Percentiles rank a stretch among this genome's conserved stretches.
Conservation (phyloP, 306 rosid species). For the Pyrus pyrifolia region DNA sequence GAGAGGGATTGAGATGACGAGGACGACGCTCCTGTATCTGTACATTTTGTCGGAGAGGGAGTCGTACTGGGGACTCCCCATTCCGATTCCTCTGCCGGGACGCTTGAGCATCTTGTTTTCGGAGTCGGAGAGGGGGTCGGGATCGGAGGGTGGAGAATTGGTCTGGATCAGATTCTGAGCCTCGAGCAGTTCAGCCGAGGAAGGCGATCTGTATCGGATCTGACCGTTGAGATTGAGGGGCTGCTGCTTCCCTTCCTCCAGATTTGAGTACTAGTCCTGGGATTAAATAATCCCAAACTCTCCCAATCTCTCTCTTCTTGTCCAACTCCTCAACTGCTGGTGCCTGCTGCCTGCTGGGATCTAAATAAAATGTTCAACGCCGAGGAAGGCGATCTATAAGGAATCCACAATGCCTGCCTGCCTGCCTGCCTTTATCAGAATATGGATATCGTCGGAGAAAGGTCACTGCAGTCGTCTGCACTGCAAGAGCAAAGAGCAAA, state of each 20-base stretch:
- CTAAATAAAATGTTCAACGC: neutral
- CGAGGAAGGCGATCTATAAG: no score
- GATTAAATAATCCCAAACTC: slow-evolving; percentile 5
- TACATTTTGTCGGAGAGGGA: slow-evolving; percentile 70
- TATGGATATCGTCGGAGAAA: neutral
- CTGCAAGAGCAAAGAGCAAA: neutral
- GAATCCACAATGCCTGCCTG: neutral
- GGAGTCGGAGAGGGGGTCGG: slow-evolving; percentile 19
- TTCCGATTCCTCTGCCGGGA: slow-evolving; percentile 15
- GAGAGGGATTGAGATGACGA: slow-evolving; percentile 62
- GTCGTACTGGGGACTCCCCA: slow-evolving; percentile 29
- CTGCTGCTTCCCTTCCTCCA: slow-evolving; percentile 60
- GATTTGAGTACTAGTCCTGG: slow-evolving; percentile 19
- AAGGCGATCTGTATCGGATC: slow-evolving; percentile 97
- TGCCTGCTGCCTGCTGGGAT: neutral
- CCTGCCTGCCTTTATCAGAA: neutral
- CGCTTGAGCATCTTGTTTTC: slow-evolving; percentile 83
- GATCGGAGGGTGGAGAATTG: slow-evolving; percentile 60
- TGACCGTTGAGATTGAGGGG: slow-evolving; percentile 70
- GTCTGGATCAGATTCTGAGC: slow-evolving; percentile 28
- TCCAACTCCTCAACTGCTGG: neutral
- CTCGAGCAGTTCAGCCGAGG: slow-evolving; percentile 78
- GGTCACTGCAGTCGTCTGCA: neutral
- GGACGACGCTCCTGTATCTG: slow-evolving; percentile 58
- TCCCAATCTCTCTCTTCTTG: neutral